These are phyloP conservation scores for Monilinia laxa DNA, from an alignment of 2,329 filamentous ascomycete species.

Conservation along the genomic window DNA sequence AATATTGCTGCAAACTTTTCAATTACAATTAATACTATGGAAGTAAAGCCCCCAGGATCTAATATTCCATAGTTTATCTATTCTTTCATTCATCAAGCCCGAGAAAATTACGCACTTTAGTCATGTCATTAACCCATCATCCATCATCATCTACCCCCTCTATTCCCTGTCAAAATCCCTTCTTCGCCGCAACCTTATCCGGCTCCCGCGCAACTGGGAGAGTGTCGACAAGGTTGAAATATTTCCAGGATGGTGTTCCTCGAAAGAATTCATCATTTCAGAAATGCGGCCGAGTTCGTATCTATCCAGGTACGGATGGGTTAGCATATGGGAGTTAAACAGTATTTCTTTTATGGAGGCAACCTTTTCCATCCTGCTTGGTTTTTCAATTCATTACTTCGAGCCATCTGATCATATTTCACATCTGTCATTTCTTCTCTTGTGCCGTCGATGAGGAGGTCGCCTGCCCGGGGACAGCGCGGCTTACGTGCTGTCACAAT, in stretches of 20 bases:
- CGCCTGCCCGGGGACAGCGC: conserved; percentile 32
- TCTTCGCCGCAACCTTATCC: not conserved
- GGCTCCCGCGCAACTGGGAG: not conserved
- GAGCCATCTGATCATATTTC: conserved; percentile 36
- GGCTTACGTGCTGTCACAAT: conserved; percentile 40
- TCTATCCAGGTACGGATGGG: conserved; percentile 7
- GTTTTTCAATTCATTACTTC: conserved; percentile 20
- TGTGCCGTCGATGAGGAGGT: conserved; percentile 34
- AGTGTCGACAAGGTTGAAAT: not conserved
- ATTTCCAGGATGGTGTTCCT: conserved; percentile 17
- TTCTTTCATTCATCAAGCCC: not conserved
- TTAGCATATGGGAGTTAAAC: not conserved
- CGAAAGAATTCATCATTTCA: conserved; percentile 17
- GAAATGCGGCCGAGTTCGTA: conserved; percentile 11
- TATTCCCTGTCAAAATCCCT: not conserved
- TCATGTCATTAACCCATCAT: not conserved
- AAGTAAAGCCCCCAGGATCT: not conserved
- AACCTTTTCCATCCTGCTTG: conserved; percentile 23
- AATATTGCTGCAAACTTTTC: not conserved
- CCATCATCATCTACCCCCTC: not conserved
- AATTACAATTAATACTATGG: not conserved
- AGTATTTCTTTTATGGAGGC: not conserved
- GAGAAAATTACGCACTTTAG: not conserved
- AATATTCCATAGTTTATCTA: not conserved
- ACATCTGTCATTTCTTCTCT: conserved; percentile 37